Evolutionary conservation across 345 rosid species (phyloP), one percentile per base, ranked within the genome.

Genomic region (Lumnitzera racemosa): DNA sequence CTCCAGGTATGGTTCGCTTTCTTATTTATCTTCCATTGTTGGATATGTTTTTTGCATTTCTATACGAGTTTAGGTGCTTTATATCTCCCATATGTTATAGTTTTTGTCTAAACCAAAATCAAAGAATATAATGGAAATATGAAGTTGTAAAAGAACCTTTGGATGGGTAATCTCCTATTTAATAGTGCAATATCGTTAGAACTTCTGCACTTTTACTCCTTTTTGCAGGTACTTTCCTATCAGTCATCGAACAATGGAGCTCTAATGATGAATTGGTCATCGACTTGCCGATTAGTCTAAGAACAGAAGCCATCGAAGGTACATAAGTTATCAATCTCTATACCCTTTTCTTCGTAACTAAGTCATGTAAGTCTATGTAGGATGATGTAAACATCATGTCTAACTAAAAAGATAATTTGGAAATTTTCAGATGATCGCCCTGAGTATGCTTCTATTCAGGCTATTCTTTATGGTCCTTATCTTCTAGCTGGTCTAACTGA

Each of bases 401-500:
- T 17, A 29, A 49, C 36, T 54, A 59, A 58, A 49, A 49, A 5
- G 43, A 36, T 36, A 36, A 15, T 15, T 15, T 61, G 20, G 47
- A 46, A 43, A 17, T 27, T 50, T 78, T 60, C 82, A 90, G 97
- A 92, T 77, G 97, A 92, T 59, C 75, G 89, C 51, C 63, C 87
- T 0, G 89, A 81, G 36, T 83, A 80, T 60, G 70, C 86, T 63
- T 87, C 97, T 13, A 24, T 94, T 56, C 84, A 78, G 49, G 97
- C 97, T 15, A 86, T 94, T 69, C 90, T 94, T 9, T 94, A 81
- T 65, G 99, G 99, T 5, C 97, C 95, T 11, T 84, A 86, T 72
- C 80, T 90, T 53, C 90, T 92, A 63, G 87, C 85, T 2, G 96
- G 96, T 29, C 78, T 70, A 63, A 83, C 83, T 2, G 73, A 61